Base-by-base conservation (phyloP, 768 basidiomycete genomes). In the Phaeotremella skinneri region DNA sequence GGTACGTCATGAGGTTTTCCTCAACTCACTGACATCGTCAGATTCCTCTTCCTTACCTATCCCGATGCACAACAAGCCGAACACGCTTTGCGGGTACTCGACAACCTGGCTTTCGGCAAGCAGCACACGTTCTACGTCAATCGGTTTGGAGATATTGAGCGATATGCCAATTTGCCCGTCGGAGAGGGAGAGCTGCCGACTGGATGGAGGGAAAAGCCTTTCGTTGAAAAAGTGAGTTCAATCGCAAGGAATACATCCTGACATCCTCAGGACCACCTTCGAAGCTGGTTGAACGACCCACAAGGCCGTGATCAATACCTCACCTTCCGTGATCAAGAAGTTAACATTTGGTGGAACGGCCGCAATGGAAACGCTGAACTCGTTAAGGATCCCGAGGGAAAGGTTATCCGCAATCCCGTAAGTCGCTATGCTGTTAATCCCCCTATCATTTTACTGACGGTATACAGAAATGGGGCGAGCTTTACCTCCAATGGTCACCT, bases 401-500 rank as follows among this genome's bases (percentile, higher is more conserved):
- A 75, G 57, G 66, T 70, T 2, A 81, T 87, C 70, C 79, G 78
- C 56, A 88, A 90, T 80, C 83, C 84, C 58, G 91, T 91, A 68
- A 65, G 86, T 79, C 16, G 34, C 30, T 20, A n/a, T 53, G n/a
- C 3, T 26, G 45, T 31, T 26, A 20, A 20, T 9, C 2, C 11
- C 11, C 14, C 3, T 26, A 7, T n/a, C n/a, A 53, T 14, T 26
- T 41, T 58, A 51, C 27, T 34, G 21, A 58, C 43, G 41, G 39
- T 29, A 23, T 16, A 9, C 69, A 91, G 90, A 88, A 89, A 74
- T 97, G 96, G 91, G 96, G 90, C 72, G 92, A 98, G 72, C 84
- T 94, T 51, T 99, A 94, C 78, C 87, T 91, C 20, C 87, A 89
- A 29, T 99, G 96, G 96, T 98, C 96, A 21, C 93, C 93, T 20